These are phyloP conservation scores for Curvularia verruculosa DNA, from an alignment of 2,329 filamentous ascomycete species.

Conservation along the genomic window DNA sequence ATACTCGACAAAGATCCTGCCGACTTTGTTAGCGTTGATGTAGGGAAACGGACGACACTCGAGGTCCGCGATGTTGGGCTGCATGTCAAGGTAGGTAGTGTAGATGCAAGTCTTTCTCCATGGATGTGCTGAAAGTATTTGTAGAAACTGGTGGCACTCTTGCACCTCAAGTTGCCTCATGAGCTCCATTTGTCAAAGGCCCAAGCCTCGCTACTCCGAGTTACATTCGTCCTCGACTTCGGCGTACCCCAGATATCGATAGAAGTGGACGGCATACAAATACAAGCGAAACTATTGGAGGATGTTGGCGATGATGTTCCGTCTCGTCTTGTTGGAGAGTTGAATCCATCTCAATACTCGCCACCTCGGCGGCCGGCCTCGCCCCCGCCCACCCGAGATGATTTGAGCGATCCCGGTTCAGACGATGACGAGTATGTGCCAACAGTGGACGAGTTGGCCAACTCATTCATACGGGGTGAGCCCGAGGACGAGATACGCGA, in stretches of 20 bases:
- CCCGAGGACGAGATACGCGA: constrained; percentile 68
- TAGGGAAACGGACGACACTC: constrained; percentile 80
- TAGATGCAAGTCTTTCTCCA: not conserved
- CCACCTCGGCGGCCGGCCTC: constrained; percentile 15
- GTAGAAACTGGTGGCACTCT: constrained; percentile 79
- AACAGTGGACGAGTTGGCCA: constrained; percentile 73
- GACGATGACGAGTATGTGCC: constrained; percentile 59
- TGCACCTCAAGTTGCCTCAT: constrained; percentile 70
- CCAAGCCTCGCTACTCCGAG: constrained; percentile 73
- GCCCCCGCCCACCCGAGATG: constrained; percentile 15
- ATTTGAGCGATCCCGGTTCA: constrained; percentile 25
- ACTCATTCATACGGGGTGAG: constrained; percentile 78
- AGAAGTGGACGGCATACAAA: constrained; percentile 80
- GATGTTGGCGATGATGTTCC: constrained; percentile 13
- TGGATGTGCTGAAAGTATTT: constrained; percentile 22
- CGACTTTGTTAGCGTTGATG: constrained; percentile 83
- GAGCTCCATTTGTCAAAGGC: constrained; percentile 75
- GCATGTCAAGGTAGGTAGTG: constrained; percentile 69
- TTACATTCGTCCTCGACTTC: constrained; percentile 87
- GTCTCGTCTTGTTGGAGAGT: constrained; percentile 8
- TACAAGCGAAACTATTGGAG: constrained; percentile 56
- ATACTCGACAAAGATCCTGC: constrained; percentile 86
- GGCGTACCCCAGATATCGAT: constrained; percentile 82
- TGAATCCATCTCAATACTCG: constrained; percentile 16
- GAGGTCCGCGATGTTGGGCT: constrained; percentile 88